Percentiles rank a stretch among this genome's conserved stretches.
Conservation (phyloP, 345 rosid species). For the Litchi chinensis region DNA sequence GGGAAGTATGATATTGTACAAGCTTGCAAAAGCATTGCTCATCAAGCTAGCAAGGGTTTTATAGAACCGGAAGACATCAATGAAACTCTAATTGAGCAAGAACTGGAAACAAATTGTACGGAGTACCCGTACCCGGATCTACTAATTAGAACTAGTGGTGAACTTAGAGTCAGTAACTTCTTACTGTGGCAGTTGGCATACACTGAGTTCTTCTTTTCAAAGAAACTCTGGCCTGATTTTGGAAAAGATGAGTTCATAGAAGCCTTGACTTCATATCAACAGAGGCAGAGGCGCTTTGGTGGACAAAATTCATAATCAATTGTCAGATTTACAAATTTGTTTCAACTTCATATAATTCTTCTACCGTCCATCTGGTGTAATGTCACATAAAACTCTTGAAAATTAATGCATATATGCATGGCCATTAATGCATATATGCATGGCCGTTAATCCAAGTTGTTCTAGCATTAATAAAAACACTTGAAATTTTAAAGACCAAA, state of each 20-base stretch:
- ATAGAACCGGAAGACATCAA: constrained; percentile 53
- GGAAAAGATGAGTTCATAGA: constrained; percentile 56
- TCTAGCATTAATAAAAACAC: no score
- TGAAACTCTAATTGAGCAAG: constrained; percentile 64
- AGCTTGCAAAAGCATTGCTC: constrained; percentile 66
- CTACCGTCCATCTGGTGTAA: no score
- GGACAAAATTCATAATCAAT: constrained; percentile 34
- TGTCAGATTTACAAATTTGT: no score
- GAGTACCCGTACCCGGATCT: constrained; percentile 71
- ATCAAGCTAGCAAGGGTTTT: constrained; percentile 47
- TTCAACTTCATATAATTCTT: no score
- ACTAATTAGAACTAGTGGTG: constrained; percentile 76
- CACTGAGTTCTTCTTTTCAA: constrained; percentile 70
- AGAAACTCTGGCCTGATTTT: constrained; percentile 81
- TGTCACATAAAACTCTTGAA: no score
- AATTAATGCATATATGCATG: no score
- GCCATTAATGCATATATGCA: no score
- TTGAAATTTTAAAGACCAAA: no score
- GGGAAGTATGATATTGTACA: constrained; percentile 74
- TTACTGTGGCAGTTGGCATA: constrained; percentile 86
- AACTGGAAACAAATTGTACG: constrained; percentile 63
- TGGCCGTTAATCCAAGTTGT: no score
- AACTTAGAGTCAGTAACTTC: constrained; percentile 78
- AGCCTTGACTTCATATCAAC: constrained; percentile 67
- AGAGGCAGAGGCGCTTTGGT: constrained; percentile 76